Evolutionary conservation across 768 basidiomycete genomes (phyloP).

Genomic region (Agrocybe chaxingu): DNA sequence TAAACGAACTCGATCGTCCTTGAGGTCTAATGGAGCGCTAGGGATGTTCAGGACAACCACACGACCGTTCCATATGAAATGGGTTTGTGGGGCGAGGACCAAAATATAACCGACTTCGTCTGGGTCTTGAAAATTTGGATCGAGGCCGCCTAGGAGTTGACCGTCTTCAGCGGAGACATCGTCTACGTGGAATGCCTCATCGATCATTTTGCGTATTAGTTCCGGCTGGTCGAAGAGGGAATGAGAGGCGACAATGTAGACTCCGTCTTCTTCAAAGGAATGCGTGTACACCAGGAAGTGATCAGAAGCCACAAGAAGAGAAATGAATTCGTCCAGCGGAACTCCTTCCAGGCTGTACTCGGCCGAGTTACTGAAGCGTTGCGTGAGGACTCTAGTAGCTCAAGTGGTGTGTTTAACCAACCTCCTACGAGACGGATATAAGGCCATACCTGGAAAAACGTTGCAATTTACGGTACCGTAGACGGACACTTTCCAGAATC

Average conservation of each 20-base stretch:
- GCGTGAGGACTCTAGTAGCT: conserved; percentile 57
- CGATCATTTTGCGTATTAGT: conserved; percentile 73
- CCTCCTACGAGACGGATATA: background rate
- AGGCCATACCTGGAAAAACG: conserved; percentile 80
- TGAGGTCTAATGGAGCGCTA: conserved; percentile 75
- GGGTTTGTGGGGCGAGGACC: conserved; percentile 77
- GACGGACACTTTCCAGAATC: conserved; percentile 86
- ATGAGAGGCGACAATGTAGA: conserved; percentile 83
- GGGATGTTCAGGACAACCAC: conserved; percentile 78
- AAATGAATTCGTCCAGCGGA: conserved; percentile 76
- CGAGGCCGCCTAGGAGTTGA: conserved; percentile 34
- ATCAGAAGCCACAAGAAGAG: conserved; percentile 74
- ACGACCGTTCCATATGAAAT: conserved; percentile 90
- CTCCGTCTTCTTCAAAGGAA: conserved; percentile 82
- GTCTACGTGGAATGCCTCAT: conserved; percentile 80
- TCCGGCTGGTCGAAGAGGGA: conserved; percentile 75
- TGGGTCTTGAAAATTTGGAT: conserved; percentile 46
- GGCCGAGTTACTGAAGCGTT: conserved; percentile 90
- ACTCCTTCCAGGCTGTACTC: conserved; percentile 81
- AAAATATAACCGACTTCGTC: conserved; percentile 77
- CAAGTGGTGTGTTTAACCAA: conserved; percentile 7
- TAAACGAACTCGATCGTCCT: conserved; percentile 86
- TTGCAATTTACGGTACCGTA: conserved; percentile 91
- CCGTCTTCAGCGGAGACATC: conserved; percentile 58
- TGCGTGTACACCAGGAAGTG: conserved; percentile 95